phyloP scores from a whole-genome alignment of 2,329 filamentous ascomycete genomes.

The Didymella segeticola region DNA sequence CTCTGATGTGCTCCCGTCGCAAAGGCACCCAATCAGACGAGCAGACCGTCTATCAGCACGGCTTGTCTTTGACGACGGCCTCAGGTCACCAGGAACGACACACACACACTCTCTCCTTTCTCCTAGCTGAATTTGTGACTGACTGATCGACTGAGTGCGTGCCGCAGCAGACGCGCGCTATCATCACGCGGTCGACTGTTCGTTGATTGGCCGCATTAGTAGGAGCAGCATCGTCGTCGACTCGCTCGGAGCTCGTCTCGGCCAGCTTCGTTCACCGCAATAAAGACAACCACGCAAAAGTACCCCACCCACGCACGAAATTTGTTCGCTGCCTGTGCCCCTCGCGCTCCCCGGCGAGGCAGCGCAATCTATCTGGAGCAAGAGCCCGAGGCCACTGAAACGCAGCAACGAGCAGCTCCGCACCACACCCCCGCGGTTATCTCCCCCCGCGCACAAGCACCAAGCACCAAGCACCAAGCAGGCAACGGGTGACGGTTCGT shows the following conservation, averaged over 20 bases:
- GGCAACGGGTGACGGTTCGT: constrained; percentile 7
- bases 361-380: constrained; percentile 17
- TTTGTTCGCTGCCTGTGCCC: constrained; percentile 21
- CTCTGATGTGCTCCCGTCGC: constrained; percentile 7
- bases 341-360: constrained; percentile 14
- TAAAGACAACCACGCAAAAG: constrained; percentile 5
- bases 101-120: not conserved
- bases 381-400: constrained; percentile 36
- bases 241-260: constrained; percentile 16
- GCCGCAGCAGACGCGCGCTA: constrained; percentile 11
- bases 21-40: constrained; percentile 13
- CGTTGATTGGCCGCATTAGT: constrained; percentile 27
- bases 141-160: constrained; percentile 15
- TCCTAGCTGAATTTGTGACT: constrained; percentile 5
- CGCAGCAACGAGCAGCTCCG: constrained; percentile 19
- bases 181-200: constrained; percentile 18
- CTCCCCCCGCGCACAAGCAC: too few relatives aligned
- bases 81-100: not conserved
- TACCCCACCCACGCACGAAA: constrained; percentile 19
- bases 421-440: constrained; percentile 25
- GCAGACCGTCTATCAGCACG: constrained; percentile 3
- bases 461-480: too few relatives aligned
- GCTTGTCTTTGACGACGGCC: not conserved
- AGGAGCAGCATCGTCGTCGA: constrained; percentile 17
- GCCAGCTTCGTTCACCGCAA: constrained; percentile 14